phyloP scores from a whole-genome alignment of 495 filamentous ascomycete species.

The Penicillium cinerascens region DNA sequence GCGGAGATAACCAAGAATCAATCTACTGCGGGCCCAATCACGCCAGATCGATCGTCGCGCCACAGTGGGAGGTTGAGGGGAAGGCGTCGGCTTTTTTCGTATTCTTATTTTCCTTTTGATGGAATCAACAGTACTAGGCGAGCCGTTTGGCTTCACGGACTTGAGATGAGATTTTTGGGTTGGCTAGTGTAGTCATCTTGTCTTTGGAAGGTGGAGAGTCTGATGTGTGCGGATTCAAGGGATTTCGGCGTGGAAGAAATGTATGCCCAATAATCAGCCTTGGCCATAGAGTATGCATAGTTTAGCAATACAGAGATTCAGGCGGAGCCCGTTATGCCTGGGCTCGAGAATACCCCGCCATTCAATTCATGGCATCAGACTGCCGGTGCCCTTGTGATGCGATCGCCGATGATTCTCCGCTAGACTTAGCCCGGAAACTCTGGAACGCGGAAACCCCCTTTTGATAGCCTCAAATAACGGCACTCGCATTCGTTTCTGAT shows the following conservation, averaged over 20 bases:
- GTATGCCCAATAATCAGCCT: too few relatives aligned
- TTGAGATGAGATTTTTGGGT: neutral
- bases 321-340: too few relatives aligned
- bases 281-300: too few relatives aligned
- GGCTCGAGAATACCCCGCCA: neutral
- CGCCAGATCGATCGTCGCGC: slow-evolving; percentile 18
- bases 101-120: slow-evolving; percentile 7
- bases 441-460: neutral
- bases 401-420: slow-evolving; percentile 9
- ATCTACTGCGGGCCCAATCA: slow-evolving; percentile 16
- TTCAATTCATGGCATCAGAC: neutral
- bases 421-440: neutral
- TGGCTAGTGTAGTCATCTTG: neutral
- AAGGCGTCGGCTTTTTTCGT: slow-evolving; percentile 3
- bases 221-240: slow-evolving; percentile 19
- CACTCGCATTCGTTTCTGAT: neutral
- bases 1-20: neutral
- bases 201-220: neutral
- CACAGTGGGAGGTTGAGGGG: slow-evolving; percentile 11
- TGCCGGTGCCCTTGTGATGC: neutral
- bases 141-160: neutral
- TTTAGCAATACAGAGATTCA: too few relatives aligned
- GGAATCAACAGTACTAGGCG: slow-evolving; percentile 15
- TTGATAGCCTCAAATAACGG: neutral
- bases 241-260: neutral